phyloP scores from a whole-genome alignment of 164 flowering plant species.

The Piper longum region DNA sequence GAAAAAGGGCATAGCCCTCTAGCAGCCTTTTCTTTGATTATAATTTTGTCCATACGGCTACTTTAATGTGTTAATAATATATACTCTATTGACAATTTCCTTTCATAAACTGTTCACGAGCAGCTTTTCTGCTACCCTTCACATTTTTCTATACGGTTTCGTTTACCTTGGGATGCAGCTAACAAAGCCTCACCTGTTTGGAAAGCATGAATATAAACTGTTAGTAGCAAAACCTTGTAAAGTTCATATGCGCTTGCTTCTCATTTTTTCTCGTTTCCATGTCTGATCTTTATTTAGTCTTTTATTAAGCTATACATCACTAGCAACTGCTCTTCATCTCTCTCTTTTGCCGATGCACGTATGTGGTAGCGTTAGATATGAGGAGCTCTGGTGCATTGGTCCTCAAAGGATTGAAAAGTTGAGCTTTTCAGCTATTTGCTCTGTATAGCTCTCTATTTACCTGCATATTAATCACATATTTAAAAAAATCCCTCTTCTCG shows the following conservation, averaged over 20 bases:
- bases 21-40: too few species aligned
- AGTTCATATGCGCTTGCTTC: not conserved
- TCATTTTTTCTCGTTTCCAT: not conserved
- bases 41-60: not conserved
- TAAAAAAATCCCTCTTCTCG: too few species aligned
- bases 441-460: not conserved
- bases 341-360: not conserved
- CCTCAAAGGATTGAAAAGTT: not conserved
- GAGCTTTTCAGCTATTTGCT: not conserved
- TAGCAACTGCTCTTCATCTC: not conserved
- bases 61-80: too few species aligned
- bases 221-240: too few species aligned
- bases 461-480: not conserved
- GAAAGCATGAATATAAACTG: too few species aligned
- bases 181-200: not conserved
- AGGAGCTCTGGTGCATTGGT: not conserved
- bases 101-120: too few species aligned
- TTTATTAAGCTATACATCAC: not conserved
- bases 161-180: not conserved
- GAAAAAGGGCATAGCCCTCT: too few species aligned
- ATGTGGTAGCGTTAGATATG: not conserved
- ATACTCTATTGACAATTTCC: not conserved
- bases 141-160: not conserved
- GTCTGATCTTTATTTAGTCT: not conserved
- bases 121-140: too few species aligned